Conservation (phyloP, 2,329 filamentous ascomycete species). For the Cytospora piceicola region DNA sequence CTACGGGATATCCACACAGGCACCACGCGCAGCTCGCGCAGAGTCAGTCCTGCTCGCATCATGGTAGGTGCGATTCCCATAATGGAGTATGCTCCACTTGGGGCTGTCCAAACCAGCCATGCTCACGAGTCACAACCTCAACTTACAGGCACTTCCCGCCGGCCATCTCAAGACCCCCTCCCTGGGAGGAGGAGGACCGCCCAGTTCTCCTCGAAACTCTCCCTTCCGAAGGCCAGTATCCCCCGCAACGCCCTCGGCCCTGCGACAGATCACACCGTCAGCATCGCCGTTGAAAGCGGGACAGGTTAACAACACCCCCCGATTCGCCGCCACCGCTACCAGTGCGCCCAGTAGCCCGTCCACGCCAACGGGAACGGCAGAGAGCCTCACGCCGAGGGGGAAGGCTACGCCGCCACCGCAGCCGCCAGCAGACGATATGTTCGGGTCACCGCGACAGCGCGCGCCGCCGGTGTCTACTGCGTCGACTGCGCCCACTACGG, state of each 20-base stretch:
- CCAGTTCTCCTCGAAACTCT: conserved; percentile 65
- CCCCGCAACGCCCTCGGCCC: conserved; percentile 65
- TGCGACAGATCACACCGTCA: conserved; percentile 68
- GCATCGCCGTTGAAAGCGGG: conserved; percentile 60
- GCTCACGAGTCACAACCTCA: conserved; percentile 16
- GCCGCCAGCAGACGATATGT: conserved; percentile 39
- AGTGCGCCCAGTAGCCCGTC: conserved; percentile 44
- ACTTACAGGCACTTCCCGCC: conserved; percentile 53
- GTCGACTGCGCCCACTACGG: conserved; percentile 44
- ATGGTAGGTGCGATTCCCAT: conserved; percentile 28
- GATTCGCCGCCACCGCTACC: conserved; percentile 44
- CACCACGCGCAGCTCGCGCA: neutral
- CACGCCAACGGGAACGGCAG: conserved; percentile 32
- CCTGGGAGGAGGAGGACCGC: conserved; percentile 11
- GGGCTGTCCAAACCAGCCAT: conserved; percentile 6
- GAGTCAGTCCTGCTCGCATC: conserved; percentile 16
- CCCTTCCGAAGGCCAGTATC: conserved; percentile 67
- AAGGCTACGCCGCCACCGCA: conserved; percentile 28
- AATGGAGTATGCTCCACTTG: conserved; percentile 29
- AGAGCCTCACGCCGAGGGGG: conserved; percentile 45
- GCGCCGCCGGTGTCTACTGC: conserved; percentile 39
- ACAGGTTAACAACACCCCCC: conserved; percentile 51
- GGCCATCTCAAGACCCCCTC: conserved; percentile 26
- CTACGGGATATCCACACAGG: neutral
- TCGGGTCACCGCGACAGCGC: conserved; percentile 44